These are phyloP conservation scores for Beauveria australis DNA, from an alignment of 2,329 filamentous ascomycete genomes.

Conservation along the genomic window DNA sequence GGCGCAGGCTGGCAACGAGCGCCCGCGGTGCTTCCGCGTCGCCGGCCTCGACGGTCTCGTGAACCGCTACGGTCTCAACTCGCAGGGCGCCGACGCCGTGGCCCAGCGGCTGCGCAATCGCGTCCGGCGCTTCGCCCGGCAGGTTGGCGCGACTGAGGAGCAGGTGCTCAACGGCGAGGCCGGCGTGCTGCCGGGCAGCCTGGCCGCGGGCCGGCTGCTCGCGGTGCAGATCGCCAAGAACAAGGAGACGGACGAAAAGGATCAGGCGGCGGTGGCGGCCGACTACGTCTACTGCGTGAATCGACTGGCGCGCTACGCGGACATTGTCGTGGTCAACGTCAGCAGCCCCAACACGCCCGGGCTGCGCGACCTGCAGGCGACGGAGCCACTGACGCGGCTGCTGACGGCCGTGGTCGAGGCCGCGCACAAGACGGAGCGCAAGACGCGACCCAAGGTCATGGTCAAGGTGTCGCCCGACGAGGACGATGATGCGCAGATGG, in stretches of 20 bases:
- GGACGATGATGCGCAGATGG: constrained; percentile 73
- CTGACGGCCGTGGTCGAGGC: constrained; percentile 76
- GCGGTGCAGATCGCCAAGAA: constrained; percentile 96
- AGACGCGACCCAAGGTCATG: constrained; percentile 67
- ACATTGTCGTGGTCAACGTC: constrained; percentile 96
- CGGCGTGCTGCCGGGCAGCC: constrained; percentile 72
- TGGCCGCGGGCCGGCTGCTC: constrained; percentile 66
- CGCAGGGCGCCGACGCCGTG: constrained; percentile 78
- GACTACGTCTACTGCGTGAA: constrained; percentile 87
- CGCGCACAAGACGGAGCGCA: constrained; percentile 59
- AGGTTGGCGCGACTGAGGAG: constrained; percentile 60
- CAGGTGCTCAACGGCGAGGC: constrained; percentile 70
- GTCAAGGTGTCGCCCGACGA: constrained; percentile 98
- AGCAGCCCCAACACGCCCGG: constrained; percentile 95
- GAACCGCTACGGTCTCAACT: constrained; percentile 95
- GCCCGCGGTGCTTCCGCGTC: constrained; percentile 80
- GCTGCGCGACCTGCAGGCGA: constrained; percentile 75
- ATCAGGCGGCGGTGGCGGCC: constrained; percentile 72
- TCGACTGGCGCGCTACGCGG: constrained; percentile 76
- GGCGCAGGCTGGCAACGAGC: constrained; percentile 83
- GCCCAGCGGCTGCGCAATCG: constrained; percentile 70
- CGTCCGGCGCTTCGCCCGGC: constrained; percentile 67
- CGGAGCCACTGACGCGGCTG: constrained; percentile 73
- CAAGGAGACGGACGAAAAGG: constrained; percentile 77
- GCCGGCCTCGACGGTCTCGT: constrained; percentile 79